These are phyloP conservation scores for Coniochaeta sp. DNA, from an alignment of 2,329 filamentous ascomycete genomes.

Conservation along the genomic window DNA sequence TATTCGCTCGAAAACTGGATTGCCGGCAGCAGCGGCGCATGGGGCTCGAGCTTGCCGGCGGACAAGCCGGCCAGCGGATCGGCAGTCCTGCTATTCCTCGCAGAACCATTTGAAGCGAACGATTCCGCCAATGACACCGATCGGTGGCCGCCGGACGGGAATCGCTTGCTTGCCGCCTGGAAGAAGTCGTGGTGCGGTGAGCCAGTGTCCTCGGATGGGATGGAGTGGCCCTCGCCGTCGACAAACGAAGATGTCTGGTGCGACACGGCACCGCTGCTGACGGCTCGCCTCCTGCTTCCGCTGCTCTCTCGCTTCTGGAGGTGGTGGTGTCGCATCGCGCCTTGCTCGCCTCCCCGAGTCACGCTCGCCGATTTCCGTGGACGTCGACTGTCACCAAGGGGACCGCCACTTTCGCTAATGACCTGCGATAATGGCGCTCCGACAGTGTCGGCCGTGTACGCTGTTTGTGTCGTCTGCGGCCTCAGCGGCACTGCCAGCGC, in stretches of 20 bases:
- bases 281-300: constrained; percentile 35
- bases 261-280: constrained; percentile 31
- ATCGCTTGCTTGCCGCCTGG: constrained; percentile 31
- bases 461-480: constrained; percentile 38
- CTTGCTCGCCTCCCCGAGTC: constrained; percentile 32
- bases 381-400: constrained; percentile 24
- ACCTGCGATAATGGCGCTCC: constrained; percentile 67
- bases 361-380: constrained; percentile 27
- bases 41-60: constrained; percentile 32
- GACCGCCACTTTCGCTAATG: constrained; percentile 54
- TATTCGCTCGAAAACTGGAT: constrained; percentile 49
- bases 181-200: constrained; percentile 35
- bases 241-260: constrained; percentile 33
- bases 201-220: constrained; percentile 33
- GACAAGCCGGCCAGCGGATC: constrained; percentile 29
- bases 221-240: constrained; percentile 45
- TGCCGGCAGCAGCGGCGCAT: constrained; percentile 39
- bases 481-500: constrained; percentile 17
- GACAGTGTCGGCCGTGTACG: constrained; percentile 21
- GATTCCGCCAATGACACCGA: constrained; percentile 38
- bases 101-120: constrained; percentile 32
- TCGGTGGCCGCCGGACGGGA: constrained; percentile 29
- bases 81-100: constrained; percentile 30
- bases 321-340: constrained; percentile 37
- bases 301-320: constrained; percentile 47